Evolutionary conservation across 1,284 basidiomycete genomes (phyloP).

Genomic region (Puccinia novopanici): DNA sequence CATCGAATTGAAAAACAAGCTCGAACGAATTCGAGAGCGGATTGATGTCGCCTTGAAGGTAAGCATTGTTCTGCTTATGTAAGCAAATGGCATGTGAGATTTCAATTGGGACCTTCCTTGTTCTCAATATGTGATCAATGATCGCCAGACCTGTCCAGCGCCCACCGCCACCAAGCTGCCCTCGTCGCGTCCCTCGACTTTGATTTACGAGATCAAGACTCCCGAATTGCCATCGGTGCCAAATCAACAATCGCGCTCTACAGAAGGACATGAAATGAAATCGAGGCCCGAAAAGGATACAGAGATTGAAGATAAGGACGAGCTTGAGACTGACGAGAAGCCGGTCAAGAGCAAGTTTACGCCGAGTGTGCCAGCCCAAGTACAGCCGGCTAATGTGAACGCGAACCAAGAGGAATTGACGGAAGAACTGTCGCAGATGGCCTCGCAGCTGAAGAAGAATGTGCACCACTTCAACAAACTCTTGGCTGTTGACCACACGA

Average conservation of each 20-base stretch:
- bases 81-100: not conserved
- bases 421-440: conserved; percentile 73
- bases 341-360: not conserved
- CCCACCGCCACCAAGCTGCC: not conserved
- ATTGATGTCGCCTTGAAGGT: conserved; percentile 15
- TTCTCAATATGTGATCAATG: not conserved
- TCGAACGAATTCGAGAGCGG: not conserved
- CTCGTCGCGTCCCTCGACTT: not conserved
- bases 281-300: not conserved
- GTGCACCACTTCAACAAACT: conserved; percentile 70
- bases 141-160: conserved; percentile 3
- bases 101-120: not conserved
- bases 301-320: not conserved
- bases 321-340: not conserved
- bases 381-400: not conserved
- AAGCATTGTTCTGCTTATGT: not conserved
- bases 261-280: not conserved
- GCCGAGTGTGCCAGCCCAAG: not conserved
- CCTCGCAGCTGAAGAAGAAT: conserved; percentile 73
- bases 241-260: not conserved
- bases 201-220: conserved; percentile 27
- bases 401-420: conserved; percentile 70
- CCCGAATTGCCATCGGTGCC: conserved; percentile 28
- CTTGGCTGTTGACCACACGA: conserved; percentile 68
- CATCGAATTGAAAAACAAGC: conserved; percentile 11